A percentile compares a stretch with the other conserved stretches of the same genome.
phyloP scores from a whole-genome alignment of 108 stramenopile species.

The Cyclotella cryptica region DNA sequence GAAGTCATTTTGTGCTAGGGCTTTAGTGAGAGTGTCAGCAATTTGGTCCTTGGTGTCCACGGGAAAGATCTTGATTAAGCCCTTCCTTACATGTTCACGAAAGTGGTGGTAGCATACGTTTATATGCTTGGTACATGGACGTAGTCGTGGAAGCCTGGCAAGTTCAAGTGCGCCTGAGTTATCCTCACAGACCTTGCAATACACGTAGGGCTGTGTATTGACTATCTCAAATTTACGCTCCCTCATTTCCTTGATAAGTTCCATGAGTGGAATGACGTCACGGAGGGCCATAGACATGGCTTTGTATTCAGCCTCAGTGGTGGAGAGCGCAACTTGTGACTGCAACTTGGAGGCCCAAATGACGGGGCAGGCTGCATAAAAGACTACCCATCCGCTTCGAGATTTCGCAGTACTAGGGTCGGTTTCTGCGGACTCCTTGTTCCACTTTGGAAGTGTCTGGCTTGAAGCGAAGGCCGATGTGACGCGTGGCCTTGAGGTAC shows the following conservation, averaged over 20 bases:
- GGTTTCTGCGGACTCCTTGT: neutral
- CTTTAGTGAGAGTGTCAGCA: conserved; percentile 26
- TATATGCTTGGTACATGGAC: conserved; percentile 49
- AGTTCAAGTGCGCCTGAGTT: conserved; percentile 37
- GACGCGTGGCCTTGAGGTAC: conserved; percentile 3
- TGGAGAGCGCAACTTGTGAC: conserved; percentile 19
- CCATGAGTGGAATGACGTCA: conserved; percentile 25
- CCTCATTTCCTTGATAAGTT: conserved; percentile 23
- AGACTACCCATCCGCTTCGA: conserved; percentile 6
- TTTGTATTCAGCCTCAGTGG: conserved; percentile 29
- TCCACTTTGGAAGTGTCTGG: conserved; percentile 20
- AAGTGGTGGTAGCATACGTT: conserved; percentile 37
- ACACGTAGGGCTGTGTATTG: conserved; percentile 13
- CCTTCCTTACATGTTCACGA: conserved; percentile 29
- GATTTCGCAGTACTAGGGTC: conserved; percentile 34
- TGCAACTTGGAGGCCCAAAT: neutral
- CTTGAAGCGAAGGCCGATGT: conserved; percentile 14
- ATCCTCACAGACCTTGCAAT: conserved; percentile 46
- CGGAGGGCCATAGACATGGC: conserved; percentile 12
- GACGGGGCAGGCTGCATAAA: conserved; percentile 4
- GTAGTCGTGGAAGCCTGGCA: conserved; percentile 9
- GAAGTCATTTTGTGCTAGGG: conserved; percentile 18
- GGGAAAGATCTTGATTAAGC: conserved; percentile 37
- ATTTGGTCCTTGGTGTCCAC: conserved; percentile 35
- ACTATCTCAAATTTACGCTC: conserved; percentile 17